Evolutionary conservation across 2,329 filamentous ascomycete species (phyloP).

Genomic region (Cercospora sesami): DNA sequence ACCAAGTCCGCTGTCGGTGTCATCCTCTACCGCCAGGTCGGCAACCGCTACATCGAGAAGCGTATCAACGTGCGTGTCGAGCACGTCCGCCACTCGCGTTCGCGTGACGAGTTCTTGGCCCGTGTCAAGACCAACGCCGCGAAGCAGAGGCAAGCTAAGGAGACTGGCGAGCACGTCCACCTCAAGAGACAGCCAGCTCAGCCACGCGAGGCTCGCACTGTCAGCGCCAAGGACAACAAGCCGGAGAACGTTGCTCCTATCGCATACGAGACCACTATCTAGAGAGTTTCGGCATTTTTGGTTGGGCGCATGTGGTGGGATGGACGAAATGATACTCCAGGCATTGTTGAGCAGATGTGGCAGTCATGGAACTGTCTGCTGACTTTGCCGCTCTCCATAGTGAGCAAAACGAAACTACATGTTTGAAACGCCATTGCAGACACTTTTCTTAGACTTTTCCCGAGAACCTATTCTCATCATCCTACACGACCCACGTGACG

Average conservation of each 20-base stretch:
- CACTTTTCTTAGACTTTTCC: slow-evolving; percentile 9
- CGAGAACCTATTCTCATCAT: slow-evolving; percentile 4
- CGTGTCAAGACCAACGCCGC: slow-evolving; percentile 95
- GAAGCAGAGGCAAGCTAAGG: slow-evolving; percentile 90
- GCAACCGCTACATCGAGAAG: slow-evolving; percentile 99
- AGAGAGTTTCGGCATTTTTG: slow-evolving; percentile 46
- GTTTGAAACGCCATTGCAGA: slow-evolving; percentile 23
- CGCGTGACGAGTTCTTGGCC: slow-evolving; percentile 92
- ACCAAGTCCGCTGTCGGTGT: slow-evolving; percentile 96
- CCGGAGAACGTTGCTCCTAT: slow-evolving; percentile 90
- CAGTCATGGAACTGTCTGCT: slow-evolving; percentile 18
- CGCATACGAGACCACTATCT: slow-evolving; percentile 98
- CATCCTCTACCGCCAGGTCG: slow-evolving; percentile 99
- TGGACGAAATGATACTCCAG: slow-evolving; percentile 17
- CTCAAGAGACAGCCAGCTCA: slow-evolving; percentile 85
- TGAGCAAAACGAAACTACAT: slow-evolving; percentile 31
- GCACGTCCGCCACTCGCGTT: slow-evolving; percentile 93
- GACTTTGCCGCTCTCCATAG: slow-evolving; percentile 28
- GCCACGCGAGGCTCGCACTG: slow-evolving; percentile 77
- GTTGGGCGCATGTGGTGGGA: slow-evolving; percentile 28
- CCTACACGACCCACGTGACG: slow-evolving; percentile 2
- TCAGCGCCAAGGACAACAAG: slow-evolving; percentile 77
- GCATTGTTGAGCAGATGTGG: slow-evolving; percentile 21
- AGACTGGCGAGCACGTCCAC: slow-evolving; percentile 79
- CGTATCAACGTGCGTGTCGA: slow-evolving; percentile 98